Base-by-base conservation (phyloP, 129 eudicot genomes). In the Pseudognaphalium luteoalbum region DNA sequence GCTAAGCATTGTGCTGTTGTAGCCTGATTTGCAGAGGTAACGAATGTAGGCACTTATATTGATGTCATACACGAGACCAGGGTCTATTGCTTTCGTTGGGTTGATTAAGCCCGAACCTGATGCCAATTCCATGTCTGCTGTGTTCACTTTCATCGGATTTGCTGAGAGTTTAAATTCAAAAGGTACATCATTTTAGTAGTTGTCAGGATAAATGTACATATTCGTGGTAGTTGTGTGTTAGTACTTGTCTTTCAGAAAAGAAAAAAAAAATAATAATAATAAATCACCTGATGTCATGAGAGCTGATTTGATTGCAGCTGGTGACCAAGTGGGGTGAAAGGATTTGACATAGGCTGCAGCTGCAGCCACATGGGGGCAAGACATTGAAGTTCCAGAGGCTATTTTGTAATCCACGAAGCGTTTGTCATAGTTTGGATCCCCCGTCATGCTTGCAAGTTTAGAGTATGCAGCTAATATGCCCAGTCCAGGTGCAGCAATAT, bases 341-440 rank as follows among this genome's bases (percentile, higher is more conserved):
- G 92, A 64, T 83, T 90, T 92, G 64, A 92, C 88, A 71, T 92
- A 92, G 75, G 98, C 98, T 0, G 92, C 91, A 58, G 98, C 96
- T 0, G 88, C 95, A 4, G 98, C 84, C 63, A 77, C 95, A 80
- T 93, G 98, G 47, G 98, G 98, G 74, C 84, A 74, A 70, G 98
- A 88, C 98, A 93, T 93, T 57, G 98, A 93, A 15, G 98, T 93
- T 52, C 98, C 98, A 0, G 98, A 93, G 0, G 74, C 61, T 42
- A 93, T 73, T 54, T 83, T 80, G 74, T 79, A 93, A 22, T 72
- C 75, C 33, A 75, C 84, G 25, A 51, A 70, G 2, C 98, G 81
- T 21, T 81, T 76, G 75, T 92, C 98, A 2, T 44, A 39, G 1
- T 50, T 15, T 11, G 75, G 69, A 69, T 70, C 73, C 12, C 82